These are phyloP conservation scores for Aureoboletus auriporus DNA, from an alignment of 768 basidiomycete species.

Conservation along the genomic window DNA sequence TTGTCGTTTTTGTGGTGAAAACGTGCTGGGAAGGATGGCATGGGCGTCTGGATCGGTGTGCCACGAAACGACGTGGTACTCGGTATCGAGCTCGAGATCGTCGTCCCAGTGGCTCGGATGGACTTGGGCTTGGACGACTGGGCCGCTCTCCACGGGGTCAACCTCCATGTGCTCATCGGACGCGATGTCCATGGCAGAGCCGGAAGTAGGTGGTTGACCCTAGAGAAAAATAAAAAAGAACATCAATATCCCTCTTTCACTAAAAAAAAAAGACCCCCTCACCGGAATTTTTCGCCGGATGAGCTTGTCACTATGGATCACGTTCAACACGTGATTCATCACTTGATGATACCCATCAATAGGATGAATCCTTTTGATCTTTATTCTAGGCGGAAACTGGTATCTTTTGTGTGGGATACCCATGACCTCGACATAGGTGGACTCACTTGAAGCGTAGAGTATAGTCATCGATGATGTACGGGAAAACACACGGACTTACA, in stretches of 20 bases:
- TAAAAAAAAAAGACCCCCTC: not conserved
- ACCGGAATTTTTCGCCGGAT: slow-evolving; percentile 11
- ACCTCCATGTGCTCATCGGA: not conserved
- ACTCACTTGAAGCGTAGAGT: slow-evolving; percentile 9
- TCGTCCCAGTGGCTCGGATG: not conserved
- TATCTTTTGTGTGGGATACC: not conserved
- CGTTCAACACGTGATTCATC: slow-evolving; percentile 23
- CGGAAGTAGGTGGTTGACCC: slow-evolving; percentile 6
- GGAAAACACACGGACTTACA: slow-evolving; percentile 14
- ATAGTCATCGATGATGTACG: not conserved
- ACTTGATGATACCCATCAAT: slow-evolving; percentile 22
- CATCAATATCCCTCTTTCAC: not conserved
- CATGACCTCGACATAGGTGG: slow-evolving; percentile 16
- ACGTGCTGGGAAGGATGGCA: slow-evolving; percentile 10
- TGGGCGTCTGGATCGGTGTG: not conserved
- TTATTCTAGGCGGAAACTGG: not conserved
- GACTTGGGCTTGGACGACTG: not conserved
- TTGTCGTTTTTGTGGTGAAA: slow-evolving; percentile 18
- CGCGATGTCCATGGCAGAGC: not conserved
- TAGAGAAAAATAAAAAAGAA: too few species aligned
- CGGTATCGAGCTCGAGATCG: too few species aligned
- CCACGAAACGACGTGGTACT: too few species aligned
- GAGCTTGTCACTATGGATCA: slow-evolving; percentile 12
- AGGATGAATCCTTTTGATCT: slow-evolving; percentile 13
- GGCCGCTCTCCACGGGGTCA: not conserved